Percentiles rank a stretch among this genome's conserved stretches.
Evolutionary conservation across 768 basidiomycete genomes (phyloP).

Genomic region (Kockovaella imperatae): DNA sequence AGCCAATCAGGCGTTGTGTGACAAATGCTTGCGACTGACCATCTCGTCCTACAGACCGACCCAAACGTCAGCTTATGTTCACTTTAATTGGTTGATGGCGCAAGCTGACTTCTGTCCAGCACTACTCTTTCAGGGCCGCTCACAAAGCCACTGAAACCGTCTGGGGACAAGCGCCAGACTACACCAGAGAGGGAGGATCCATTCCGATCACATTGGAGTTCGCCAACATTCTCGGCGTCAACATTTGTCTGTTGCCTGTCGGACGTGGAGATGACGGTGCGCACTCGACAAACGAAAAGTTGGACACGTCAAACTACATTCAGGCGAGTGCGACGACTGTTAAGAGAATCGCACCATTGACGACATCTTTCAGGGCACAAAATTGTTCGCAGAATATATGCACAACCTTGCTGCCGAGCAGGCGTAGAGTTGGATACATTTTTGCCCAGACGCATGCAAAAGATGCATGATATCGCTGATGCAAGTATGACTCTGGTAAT

Average conservation of each 20-base stretch:
- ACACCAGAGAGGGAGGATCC: conserved; percentile 55
- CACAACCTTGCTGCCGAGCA: conserved; percentile 56
- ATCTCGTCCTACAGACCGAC: conserved; percentile 15
- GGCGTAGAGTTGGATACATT: not conserved
- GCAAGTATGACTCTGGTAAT: too few species aligned
- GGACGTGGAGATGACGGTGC: conserved; percentile 84
- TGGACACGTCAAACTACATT: conserved; percentile 83
- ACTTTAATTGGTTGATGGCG: not conserved
- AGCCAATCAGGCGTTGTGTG: conserved; percentile 5
- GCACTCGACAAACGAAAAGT: conserved; percentile 74
- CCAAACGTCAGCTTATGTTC: conserved; percentile 25
- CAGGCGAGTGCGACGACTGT: conserved; percentile 52
- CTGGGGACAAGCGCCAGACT: conserved; percentile 44
- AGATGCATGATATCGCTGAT: not conserved
- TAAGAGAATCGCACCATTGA: not conserved
- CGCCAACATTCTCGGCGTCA: conserved; percentile 76
- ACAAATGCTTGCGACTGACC: not conserved
- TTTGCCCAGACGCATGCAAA: too few species aligned
- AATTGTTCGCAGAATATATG: conserved; percentile 70
- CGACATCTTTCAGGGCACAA: conserved; percentile 47
- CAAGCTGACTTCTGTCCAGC: conserved; percentile 53
- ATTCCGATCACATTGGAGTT: conserved; percentile 92
- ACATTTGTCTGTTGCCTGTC: conserved; percentile 84
- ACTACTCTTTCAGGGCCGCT: conserved; percentile 91
- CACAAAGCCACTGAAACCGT: conserved; percentile 67